Evolutionary conservation across 352 stramenopile genomes (phyloP), one percentile per base, ranked within the genome.

Genomic region (Pythium pyrilobum): DNA sequence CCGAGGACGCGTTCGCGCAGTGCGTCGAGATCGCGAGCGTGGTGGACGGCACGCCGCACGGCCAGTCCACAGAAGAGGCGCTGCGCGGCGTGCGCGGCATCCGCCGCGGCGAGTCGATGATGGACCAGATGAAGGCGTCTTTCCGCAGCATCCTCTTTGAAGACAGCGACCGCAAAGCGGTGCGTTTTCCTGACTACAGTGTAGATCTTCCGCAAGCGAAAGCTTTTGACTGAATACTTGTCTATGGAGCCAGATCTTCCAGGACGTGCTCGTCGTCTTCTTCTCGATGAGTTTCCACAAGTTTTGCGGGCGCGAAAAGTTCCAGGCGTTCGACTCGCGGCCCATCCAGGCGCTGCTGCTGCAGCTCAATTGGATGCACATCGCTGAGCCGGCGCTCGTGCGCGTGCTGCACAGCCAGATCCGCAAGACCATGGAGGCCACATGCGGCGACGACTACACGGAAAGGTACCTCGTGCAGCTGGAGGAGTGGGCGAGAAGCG

Each of bases 271-370:
- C 40, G 43, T 87, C 2, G 58, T 89, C 32, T 87, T 84, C 54
- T 89, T 85, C 56, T 81, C 73, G 40, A 85, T 82, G 73, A 87
- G 71, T 40, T 89, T 89, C 58, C 71, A 85, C 42, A 74, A 74
- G 46, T 89, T 85, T 39, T 61, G 60, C 28, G 66, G 71, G 15
- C 69, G 71, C 13, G 75, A 83, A 42, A 85, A 83, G 48, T 66
- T 72, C 13, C 66, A 79, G 40, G 53, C 61, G 15, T 84, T 86
- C 18, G 69, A 84, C 25, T 67, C 72, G 34, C 52, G 56, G 20
- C 64, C 75, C 8, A 81, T 87, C 23, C 67, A 69, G 28, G 64
- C 74, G 47, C 54, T 76, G 11, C 38, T 89, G 13, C 31, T 76
- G 52, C 78, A 89, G 45, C 48, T 89, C 15, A 50, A 85, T 37